Conservation (phyloP, 2,329 filamentous ascomycete species). For the Epichloe amarillans region DNA sequence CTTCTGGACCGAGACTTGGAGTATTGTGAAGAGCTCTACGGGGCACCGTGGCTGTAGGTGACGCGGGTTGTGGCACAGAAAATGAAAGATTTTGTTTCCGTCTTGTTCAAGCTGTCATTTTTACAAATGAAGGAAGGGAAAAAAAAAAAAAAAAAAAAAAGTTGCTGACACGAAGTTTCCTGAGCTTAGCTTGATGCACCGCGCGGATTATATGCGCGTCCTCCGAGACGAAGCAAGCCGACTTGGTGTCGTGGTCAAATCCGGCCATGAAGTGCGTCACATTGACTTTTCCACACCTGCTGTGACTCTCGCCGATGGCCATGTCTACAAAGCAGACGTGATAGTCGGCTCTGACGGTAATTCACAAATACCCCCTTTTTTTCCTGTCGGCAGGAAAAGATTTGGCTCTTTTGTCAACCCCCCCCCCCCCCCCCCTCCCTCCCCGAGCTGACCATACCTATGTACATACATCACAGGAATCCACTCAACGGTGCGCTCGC, state of each 20-base stretch:
- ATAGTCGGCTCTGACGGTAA: conserved; percentile 9
- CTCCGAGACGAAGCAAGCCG: conserved; percentile 6
- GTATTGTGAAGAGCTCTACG: conserved; percentile 7
- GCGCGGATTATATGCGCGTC: conserved; percentile 7
- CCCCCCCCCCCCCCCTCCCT: too few relatives aligned
- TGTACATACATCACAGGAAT: not conserved
- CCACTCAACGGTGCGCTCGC: conserved; percentile 4
- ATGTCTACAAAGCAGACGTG: conserved; percentile 6
- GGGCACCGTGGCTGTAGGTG: conserved; percentile 10
- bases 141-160: too few relatives aligned
- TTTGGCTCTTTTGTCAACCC: too few relatives aligned
- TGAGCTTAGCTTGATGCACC: conserved; percentile 5
- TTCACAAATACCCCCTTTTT: too few relatives aligned
- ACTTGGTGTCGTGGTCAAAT: conserved; percentile 4
- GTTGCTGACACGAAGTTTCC: not conserved
- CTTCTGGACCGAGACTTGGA: conserved; percentile 6
- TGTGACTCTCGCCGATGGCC: conserved; percentile 3
- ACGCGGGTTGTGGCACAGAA: not conserved
- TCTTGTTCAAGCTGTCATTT: too few relatives aligned
- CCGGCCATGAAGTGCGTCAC: conserved; percentile 4
- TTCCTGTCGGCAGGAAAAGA: too few relatives aligned
- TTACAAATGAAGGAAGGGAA: too few relatives aligned
- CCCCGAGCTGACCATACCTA: not conserved
- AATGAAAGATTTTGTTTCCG: too few relatives aligned
- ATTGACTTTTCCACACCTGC: conserved; percentile 5